Evolutionary conservation across 768 basidiomycete genomes (phyloP), one percentile per base, ranked within the genome.

Genomic region (Rhizopogon vinicolor): DNA sequence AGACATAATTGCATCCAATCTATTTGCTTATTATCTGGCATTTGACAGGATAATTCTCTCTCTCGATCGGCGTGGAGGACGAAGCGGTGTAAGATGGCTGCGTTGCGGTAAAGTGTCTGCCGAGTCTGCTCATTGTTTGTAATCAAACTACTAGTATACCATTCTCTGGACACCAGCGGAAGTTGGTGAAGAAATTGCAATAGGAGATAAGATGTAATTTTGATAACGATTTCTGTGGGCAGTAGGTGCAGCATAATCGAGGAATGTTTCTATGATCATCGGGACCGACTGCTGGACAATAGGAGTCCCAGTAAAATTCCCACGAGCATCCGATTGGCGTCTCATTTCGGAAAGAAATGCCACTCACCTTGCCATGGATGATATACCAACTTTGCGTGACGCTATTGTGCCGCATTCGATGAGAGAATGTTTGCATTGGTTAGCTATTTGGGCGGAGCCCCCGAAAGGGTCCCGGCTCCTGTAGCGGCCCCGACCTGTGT

Each of bases 1-100:
- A 53, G 56, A 91, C 89, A 89, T 45, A 85, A 77, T 14, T 74
- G 71, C 58, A 79, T 82, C 88, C 88, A 91, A 52, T 66, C 64
- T 0, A 56, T 52, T 3, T 79, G 75, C n/a, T 72, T 73, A 4
- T 59, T 55, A 44, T 25, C 25, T 0, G 25, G 25, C 25, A 25
- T 25, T 0, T 25, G 25, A 25, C 82, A 74, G 69, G 72, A 75
- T 0, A 63, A 55, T 3, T 41, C 58, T 22, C 60, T 59, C 7
- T 72, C 68, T 28, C 77, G 66, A 16, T 70, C 61, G 28, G 58
- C 60, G 4, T 70, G 67, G 31, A 65, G 56, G 18, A 77, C 65
- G 63, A 79, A 84, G 28, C 71, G 72, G 59, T 86, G 83, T 13
- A 78, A 62, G 46, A 75, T 56, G 0, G 87, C 83, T 6, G 81